A percentile compares a stretch with the other conserved stretches of the same genome.
These are phyloP conservation scores for Fagus sylvatica DNA, from an alignment of 306 rosid species.

Conservation along the genomic window DNA sequence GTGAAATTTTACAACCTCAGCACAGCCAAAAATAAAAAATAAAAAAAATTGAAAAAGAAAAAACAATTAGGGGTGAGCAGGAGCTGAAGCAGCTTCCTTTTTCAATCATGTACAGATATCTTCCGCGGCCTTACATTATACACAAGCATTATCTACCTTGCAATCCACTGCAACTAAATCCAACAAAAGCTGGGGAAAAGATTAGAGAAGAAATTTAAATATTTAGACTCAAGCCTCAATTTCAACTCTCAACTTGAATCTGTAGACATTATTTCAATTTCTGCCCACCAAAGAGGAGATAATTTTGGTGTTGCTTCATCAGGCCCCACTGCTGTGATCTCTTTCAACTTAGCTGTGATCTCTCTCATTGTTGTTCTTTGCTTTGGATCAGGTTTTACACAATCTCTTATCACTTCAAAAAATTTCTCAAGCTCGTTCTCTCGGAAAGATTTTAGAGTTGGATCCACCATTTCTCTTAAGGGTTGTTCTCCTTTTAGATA, in stretches of 20 bases:
- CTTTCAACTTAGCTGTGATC: constrained; percentile 54
- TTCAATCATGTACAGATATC: constrained; percentile 23
- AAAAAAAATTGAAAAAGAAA: not conserved
- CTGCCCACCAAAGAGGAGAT: constrained; percentile 98
- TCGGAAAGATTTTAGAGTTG: constrained; percentile 50
- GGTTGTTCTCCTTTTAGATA: constrained; percentile 53
- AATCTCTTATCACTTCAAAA: constrained; percentile 50
- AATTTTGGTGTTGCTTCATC: constrained; percentile 74
- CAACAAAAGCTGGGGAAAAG: constrained; percentile 26
- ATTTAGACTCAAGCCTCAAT: constrained; percentile 13
- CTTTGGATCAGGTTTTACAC: constrained; percentile 51
- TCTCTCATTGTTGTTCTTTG: constrained; percentile 64
- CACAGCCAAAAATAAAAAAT: not conserved
- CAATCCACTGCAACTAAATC: constrained; percentile 21
- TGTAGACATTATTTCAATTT: constrained; percentile 73
- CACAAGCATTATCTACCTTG: constrained; percentile 12
- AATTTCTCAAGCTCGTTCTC: constrained; percentile 53
- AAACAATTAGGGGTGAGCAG: not conserved
- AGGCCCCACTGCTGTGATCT: constrained; percentile 71
- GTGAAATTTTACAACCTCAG: not conserved
- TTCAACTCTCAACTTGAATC: constrained; percentile 43
- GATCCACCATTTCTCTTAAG: constrained; percentile 65
- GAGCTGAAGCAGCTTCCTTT: constrained; percentile 3
- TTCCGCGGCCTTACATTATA: constrained; percentile 11
- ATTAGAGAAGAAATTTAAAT: constrained; percentile 12